These are phyloP conservation scores for Chalaropsis ovoidea DNA, from an alignment of 2,329 filamentous ascomycete species.

Conservation along the genomic window DNA sequence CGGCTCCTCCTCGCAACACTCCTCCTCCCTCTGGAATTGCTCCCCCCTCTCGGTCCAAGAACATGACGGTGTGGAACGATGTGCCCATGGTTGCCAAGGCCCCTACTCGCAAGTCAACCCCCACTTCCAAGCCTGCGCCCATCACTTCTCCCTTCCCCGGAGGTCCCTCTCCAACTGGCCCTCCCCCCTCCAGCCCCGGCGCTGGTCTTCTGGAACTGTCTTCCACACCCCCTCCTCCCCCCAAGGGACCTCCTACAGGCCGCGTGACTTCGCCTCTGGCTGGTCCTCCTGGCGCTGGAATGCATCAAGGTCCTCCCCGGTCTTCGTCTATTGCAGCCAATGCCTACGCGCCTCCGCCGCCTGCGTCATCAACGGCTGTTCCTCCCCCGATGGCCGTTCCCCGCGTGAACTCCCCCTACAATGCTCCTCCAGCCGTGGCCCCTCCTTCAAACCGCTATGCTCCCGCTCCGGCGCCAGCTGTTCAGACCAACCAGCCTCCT, in stretches of 20 bases:
- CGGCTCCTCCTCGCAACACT: conserved; percentile 46
- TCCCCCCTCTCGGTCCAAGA: conserved; percentile 59
- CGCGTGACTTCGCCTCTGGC: conserved; percentile 63
- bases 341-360: conserved; percentile 44
- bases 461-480: conserved; percentile 40
- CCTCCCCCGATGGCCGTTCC: conserved; percentile 41
- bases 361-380: conserved; percentile 53
- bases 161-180: conserved; percentile 45
- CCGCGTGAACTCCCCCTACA: conserved; percentile 76
- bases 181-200: conserved; percentile 51
- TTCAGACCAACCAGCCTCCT: conserved; percentile 34
- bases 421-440: conserved; percentile 59
- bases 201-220: conserved; percentile 51
- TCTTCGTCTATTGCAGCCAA: conserved; percentile 26
- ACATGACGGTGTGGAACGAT: conserved; percentile 85
- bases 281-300: conserved; percentile 43
- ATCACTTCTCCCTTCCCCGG: conserved; percentile 68
- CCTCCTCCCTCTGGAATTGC: conserved; percentile 44
- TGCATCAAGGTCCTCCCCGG: conserved; percentile 31
- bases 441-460: conserved; percentile 70
- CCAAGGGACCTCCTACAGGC: conserved; percentile 59
- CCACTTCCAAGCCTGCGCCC: conserved; percentile 60
- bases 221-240: conserved; percentile 67
- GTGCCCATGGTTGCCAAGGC: conserved; percentile 74
- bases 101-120: conserved; percentile 50